A percentile compares a stretch with the other conserved stretches of the same genome.
phyloP scores from a whole-genome alignment of 805 yeast genomes.

The Nakazawaea holstii region DNA sequence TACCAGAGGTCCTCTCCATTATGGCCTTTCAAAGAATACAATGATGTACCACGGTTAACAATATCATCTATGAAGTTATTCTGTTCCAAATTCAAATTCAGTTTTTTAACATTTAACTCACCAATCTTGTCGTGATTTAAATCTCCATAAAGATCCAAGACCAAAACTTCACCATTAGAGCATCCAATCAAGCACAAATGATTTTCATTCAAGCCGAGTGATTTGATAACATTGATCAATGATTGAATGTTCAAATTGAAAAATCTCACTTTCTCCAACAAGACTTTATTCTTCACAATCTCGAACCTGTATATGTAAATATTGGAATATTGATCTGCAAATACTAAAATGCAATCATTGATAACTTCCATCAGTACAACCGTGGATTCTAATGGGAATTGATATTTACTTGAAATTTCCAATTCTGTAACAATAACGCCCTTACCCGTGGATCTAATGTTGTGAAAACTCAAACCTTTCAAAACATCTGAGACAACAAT shows the following conservation, averaged over 20 bases:
- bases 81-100: neutral
- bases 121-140: too few species aligned
- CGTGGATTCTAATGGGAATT: neutral
- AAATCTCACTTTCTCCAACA: neutral
- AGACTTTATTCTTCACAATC: neutral
- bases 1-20: too few species aligned
- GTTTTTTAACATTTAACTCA: too few species aligned
- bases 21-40: too few species aligned
- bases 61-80: too few species aligned
- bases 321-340: neutral
- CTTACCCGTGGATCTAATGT: neutral
- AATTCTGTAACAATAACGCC: neutral
- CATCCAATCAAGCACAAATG: constrained; percentile 1
- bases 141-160: neutral
- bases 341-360: neutral
- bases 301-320: neutral
- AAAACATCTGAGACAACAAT: neutral
- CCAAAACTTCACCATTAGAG: neutral
- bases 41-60: too few species aligned
- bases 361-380: neutral
- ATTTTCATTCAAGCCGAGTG: neutral
- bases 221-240: neutral
- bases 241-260: neutral
- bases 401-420: neutral
- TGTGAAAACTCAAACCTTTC: neutral